These are phyloP conservation scores for Microcos paniculata DNA, from an alignment of 345 rosid genomes.

Conservation along the genomic window DNA sequence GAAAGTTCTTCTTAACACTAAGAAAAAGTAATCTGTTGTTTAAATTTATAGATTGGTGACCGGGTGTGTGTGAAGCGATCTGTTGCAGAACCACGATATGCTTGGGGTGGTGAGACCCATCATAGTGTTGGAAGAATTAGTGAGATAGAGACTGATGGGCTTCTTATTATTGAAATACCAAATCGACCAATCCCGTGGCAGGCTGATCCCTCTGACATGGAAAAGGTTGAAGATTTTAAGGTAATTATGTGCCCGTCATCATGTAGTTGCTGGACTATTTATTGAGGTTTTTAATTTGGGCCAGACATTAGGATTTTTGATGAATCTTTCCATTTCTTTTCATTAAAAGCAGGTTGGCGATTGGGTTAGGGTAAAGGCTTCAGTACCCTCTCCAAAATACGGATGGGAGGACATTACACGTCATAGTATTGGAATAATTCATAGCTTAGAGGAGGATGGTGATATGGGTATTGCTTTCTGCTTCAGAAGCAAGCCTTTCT, in stretches of 20 bases:
- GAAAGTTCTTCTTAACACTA: not conserved
- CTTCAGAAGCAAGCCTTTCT: slow-evolving; percentile 86
- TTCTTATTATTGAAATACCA: slow-evolving; percentile 89
- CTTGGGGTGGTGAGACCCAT: slow-evolving; percentile 99
- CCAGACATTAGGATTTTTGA: not conserved
- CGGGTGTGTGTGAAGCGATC: slow-evolving; percentile 94
- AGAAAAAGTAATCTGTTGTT: slow-evolving; percentile 19
- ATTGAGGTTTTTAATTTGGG: not conserved
- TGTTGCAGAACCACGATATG: slow-evolving; percentile 97
- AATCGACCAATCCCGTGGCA: slow-evolving; percentile 90
- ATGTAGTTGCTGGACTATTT: not conserved
- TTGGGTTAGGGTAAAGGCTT: slow-evolving; percentile 94
- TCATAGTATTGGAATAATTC: slow-evolving; percentile 81
- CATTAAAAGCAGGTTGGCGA: slow-evolving; percentile 74
- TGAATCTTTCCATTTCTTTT: slow-evolving; percentile 11
- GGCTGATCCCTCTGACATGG: slow-evolving; percentile 99
- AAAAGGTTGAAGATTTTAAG: slow-evolving; percentile 93
- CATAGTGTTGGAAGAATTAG: slow-evolving; percentile 94
- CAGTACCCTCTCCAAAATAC: slow-evolving; percentile 92
- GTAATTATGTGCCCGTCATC: slow-evolving; percentile 37
- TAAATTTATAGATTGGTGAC: slow-evolving; percentile 74
- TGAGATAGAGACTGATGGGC: slow-evolving; percentile 95
- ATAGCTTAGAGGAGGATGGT: slow-evolving; percentile 95
- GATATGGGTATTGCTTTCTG: slow-evolving; percentile 94
- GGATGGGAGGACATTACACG: slow-evolving; percentile 96